Evolutionary conservation across 2,329 filamentous ascomycete species (phyloP), one percentile per base, ranked within the genome.

Genomic region (Fusarium scirpi): DNA sequence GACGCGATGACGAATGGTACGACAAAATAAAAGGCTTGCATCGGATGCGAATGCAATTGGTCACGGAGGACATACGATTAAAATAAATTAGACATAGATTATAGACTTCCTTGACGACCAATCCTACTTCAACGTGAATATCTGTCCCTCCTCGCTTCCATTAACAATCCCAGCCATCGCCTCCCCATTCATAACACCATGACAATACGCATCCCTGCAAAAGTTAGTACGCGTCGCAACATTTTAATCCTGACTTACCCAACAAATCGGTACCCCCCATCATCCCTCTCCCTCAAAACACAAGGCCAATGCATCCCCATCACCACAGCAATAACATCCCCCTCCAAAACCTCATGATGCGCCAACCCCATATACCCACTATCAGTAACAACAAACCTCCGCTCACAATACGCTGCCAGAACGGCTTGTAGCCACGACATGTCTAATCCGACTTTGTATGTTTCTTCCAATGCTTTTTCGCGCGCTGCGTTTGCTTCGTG

Each of bases 321-420:
- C n/a, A 70, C 34, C 8, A 54, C 52, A 22, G 30, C 63, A 48
- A 72, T 53, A 4, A 65, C 6, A 29, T 72, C 69, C 2, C 63
- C 58, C 5, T 60, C 53, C 45, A 57, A 25, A 27, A 72, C 54
- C 3, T 65, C 24, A 15, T 72, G 69, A 46, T 72, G 63, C 5
- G 58, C 70, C n/a, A 72, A 22, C 4, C 70, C 70, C 66, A 72
- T 72, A n/a, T 72, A 48, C 1, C 69, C 66, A 16, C 52, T 61
- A 13, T 72, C 62, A 0, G 60, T 65, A 20, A 68, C 30, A 13
- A 65, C 67, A 43, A 72, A 62, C 7, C 63, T 55, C 6, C 70
- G 34, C 24, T 72, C 66, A 22, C 69, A 72, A 27, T 70, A 72
- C 2, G 70, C 47, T 2, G 32, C 10, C 5, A 68, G 13, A 0